Evolutionary conservation across 2,329 filamentous ascomycete species (phyloP).

Genomic region (Penicillium psychrosexuale): DNA sequence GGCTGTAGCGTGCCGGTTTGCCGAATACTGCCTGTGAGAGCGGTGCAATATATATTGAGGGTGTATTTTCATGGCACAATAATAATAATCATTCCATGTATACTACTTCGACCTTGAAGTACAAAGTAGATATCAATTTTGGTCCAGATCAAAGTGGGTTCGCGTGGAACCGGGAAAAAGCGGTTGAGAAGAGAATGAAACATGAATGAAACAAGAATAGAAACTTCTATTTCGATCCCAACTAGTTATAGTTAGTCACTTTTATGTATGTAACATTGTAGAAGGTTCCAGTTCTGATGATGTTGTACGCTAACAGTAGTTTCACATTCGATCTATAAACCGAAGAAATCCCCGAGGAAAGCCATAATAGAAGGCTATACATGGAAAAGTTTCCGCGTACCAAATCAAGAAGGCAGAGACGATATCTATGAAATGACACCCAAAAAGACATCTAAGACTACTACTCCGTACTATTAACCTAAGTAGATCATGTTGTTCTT

Average conservation of each 20-base stretch:
- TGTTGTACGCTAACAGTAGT: neutral
- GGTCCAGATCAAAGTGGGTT: neutral
- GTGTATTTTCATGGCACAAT: no score
- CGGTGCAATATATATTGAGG: no score
- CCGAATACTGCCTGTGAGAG: conserved; percentile 19
- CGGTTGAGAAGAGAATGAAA: neutral
- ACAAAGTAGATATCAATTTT: neutral
- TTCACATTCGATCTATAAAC: neutral
- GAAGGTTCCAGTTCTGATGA: neutral
- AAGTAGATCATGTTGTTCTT: no score
- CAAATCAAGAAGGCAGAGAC: no score
- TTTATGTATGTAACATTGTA: neutral
- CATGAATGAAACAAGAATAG: neutral
- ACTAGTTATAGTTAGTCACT: neutral
- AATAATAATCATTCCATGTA: no score
- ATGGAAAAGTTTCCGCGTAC: no score
- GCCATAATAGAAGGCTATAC: neutral
- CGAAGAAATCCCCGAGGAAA: neutral
- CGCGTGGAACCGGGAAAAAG: neutral
- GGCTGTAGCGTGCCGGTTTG: conserved; percentile 33
- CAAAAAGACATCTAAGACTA: no score
- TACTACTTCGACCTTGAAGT: neutral
- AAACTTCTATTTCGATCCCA: neutral
- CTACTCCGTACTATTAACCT: no score
- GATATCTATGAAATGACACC: no score